Conservation (phyloP, 2,329 filamentous ascomycete species). For the Hypoxylon sp. region DNA sequence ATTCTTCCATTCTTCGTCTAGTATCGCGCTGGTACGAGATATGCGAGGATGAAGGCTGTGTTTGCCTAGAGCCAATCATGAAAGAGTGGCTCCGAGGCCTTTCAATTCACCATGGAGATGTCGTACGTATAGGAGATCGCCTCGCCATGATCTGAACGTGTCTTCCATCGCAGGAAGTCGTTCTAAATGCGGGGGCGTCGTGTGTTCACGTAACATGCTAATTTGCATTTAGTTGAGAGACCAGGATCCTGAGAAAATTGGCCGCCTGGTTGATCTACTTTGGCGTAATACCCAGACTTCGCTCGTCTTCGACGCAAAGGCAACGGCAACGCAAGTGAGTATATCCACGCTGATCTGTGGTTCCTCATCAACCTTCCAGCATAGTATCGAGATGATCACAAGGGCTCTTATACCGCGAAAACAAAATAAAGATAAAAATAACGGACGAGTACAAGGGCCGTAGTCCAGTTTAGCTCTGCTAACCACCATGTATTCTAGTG, state of each 20-base stretch:
- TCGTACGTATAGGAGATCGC: slow-evolving; percentile 25
- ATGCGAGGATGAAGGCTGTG: slow-evolving; percentile 39
- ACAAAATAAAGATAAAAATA: too few relatives aligned
- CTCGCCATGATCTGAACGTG: not conserved
- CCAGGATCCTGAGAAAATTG: slow-evolving; percentile 46
- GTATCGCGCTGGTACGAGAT: slow-evolving; percentile 43
- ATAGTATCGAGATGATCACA: too few relatives aligned
- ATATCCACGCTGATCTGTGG: not conserved
- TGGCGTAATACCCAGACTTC: slow-evolving; percentile 48
- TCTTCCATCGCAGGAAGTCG: too few relatives aligned
- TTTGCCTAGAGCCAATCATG: slow-evolving; percentile 44
- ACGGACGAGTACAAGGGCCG: too few relatives aligned
- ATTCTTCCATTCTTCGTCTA: slow-evolving; percentile 42
- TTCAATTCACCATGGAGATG: slow-evolving; percentile 40
- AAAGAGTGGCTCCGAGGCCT: slow-evolving; percentile 46
- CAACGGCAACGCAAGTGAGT: slow-evolving; percentile 35
- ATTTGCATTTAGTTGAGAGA: slow-evolving; percentile 36
- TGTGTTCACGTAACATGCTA: not conserved
- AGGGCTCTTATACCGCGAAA: too few relatives aligned
- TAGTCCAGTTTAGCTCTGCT: too few relatives aligned
- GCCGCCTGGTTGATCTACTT: slow-evolving; percentile 43
- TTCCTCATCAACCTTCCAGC: too few relatives aligned
- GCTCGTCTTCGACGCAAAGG: slow-evolving; percentile 41
- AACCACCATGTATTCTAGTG: slow-evolving; percentile 33
- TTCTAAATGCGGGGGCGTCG: not conserved